These are phyloP conservation scores for Musa itinerans DNA, from an alignment of 176 grass and related monocot genomes.

Conservation along the genomic window DNA sequence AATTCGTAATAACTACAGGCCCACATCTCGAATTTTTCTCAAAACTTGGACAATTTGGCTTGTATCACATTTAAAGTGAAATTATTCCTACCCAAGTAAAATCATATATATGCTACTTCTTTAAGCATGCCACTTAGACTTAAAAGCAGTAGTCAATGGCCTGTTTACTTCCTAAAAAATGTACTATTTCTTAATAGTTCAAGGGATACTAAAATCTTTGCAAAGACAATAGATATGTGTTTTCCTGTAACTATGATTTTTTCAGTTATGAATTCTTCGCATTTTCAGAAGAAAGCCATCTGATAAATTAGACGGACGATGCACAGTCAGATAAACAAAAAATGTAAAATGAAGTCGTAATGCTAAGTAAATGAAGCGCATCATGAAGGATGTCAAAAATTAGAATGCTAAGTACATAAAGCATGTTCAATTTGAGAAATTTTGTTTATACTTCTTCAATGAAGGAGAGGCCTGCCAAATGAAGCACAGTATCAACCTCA, in stretches of 20 bases:
- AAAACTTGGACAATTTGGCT: too few species aligned
- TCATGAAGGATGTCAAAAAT: too few species aligned
- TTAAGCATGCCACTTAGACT: too few species aligned
- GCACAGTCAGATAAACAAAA: neutral
- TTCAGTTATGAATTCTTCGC: neutral
- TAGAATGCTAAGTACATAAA: too few species aligned
- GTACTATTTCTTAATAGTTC: neutral
- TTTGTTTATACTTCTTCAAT: neutral
- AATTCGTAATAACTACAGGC: too few species aligned
- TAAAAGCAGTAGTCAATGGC: neutral
- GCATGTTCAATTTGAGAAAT: neutral
- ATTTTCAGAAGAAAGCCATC: neutral
- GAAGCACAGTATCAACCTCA: neutral
- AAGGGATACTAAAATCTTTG: neutral
- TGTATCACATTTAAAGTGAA: too few species aligned
- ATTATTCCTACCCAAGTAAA: too few species aligned
- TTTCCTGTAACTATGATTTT: neutral
- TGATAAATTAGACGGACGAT: neutral
- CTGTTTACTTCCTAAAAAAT: neutral
- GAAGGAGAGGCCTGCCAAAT: neutral
- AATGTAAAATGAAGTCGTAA: neutral
- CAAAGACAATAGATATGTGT: neutral
- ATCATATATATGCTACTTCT: too few species aligned
- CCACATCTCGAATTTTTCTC: too few species aligned
- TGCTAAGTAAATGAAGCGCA: neutral